These are phyloP conservation scores for Fusarium oligoseptatum DNA, from an alignment of 2,329 filamentous ascomycete genomes.

Conservation along the genomic window DNA sequence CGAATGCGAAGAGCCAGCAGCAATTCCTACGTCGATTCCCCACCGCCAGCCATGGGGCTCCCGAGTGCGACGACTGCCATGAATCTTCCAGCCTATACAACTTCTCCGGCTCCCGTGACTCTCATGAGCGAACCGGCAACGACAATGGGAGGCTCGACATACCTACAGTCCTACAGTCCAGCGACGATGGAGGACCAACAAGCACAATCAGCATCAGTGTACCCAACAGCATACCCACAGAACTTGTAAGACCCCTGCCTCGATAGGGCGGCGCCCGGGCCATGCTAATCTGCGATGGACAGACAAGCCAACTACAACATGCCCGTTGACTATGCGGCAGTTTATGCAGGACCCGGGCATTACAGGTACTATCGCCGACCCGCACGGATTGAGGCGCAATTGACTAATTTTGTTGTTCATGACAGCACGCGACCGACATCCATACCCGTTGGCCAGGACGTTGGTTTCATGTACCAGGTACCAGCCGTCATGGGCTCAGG, in stretches of 20 bases:
- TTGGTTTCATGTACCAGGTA: constrained; percentile 60
- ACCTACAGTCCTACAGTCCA: constrained; percentile 65
- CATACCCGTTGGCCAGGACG: constrained; percentile 55
- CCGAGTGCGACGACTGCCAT: constrained; percentile 58
- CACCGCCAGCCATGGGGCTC: constrained; percentile 48
- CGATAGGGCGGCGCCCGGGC: constrained; percentile 43
- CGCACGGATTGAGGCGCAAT: constrained; percentile 14
- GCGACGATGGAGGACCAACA: constrained; percentile 61
- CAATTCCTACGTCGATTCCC: constrained; percentile 58
- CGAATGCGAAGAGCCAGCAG: constrained; percentile 66
- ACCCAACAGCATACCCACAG: constrained; percentile 52
- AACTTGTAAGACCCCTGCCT: constrained; percentile 51
- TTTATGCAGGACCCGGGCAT: constrained; percentile 50
- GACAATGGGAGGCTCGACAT: constrained; percentile 57
- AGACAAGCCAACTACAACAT: constrained; percentile 57
- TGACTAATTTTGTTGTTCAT: constrained; percentile 34
- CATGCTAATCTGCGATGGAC: constrained; percentile 46
- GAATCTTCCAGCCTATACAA: constrained; percentile 64
- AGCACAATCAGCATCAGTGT: constrained; percentile 51
- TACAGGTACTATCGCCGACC: constrained; percentile 55
- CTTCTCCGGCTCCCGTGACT: constrained; percentile 63
- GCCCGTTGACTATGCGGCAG: constrained; percentile 59
- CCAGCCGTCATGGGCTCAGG: constrained; percentile 54
- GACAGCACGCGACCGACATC: constrained; percentile 56
- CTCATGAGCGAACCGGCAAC: constrained; percentile 64